phyloP scores from a whole-genome alignment of 2,329 filamentous ascomycete species.

The Aspergillus ibericus region DNA sequence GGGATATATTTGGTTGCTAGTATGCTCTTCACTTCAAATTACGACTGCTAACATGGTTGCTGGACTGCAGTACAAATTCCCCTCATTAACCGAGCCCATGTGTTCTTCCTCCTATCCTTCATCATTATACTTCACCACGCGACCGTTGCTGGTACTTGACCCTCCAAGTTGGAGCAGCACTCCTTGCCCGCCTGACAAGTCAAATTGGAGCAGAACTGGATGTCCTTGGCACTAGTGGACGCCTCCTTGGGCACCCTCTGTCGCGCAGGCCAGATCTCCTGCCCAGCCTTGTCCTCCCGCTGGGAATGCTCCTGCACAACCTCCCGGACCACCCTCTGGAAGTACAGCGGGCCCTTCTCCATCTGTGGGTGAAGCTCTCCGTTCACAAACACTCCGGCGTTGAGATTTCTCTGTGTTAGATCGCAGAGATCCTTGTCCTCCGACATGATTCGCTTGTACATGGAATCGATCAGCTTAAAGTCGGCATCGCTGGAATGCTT shows the following conservation, averaged over 20 bases:
- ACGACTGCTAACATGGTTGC: too few species aligned
- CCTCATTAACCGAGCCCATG: too few species aligned
- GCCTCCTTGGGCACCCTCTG: constrained; percentile 32
- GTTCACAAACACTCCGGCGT: constrained; percentile 60
- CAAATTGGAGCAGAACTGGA: constrained; percentile 32
- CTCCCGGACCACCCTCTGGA: constrained; percentile 55
- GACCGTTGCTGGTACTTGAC: background rate
- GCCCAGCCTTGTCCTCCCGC: constrained; percentile 46
- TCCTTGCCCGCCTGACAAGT: constrained; percentile 1
- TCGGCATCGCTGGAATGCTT: constrained; percentile 58
- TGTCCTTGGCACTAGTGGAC: constrained; percentile 29
- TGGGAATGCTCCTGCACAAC: constrained; percentile 49
- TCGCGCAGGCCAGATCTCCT: constrained; percentile 56
- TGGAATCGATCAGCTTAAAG: constrained; percentile 56
- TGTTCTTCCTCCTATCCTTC: too few species aligned
- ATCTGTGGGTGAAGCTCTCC: constrained; percentile 60
- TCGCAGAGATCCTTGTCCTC: constrained; percentile 65
- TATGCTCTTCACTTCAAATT: too few species aligned
- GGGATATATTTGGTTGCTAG: too few species aligned
- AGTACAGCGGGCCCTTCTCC: constrained; percentile 59
- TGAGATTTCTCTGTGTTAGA: constrained; percentile 59
- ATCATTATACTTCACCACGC: constrained; percentile 2
- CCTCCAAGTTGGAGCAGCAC: constrained; percentile 1
- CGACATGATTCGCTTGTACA: constrained; percentile 64
- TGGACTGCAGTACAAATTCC: too few species aligned